Evolutionary conservation across 257 asterid genomes (phyloP), one percentile per base, ranked within the genome.

Genomic region (Lycium ferocissimum): DNA sequence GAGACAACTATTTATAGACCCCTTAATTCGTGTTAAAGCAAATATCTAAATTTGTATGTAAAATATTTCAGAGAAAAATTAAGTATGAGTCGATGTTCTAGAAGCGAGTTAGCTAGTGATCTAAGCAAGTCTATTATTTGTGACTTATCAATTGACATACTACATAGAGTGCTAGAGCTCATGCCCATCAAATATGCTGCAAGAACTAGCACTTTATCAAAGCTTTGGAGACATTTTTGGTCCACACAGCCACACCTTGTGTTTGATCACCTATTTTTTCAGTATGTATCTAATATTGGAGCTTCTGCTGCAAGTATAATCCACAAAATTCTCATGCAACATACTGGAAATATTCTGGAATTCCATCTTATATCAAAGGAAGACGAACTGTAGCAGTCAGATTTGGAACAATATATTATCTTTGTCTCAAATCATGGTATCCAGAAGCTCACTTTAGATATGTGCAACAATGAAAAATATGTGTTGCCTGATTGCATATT

Each of bases 311-410:
- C 72, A 2, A 47, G 58, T 1, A 5, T 82, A 63, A 22, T 81
- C 1, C 11, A 81, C 53, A 81, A 81, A 14, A 43, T 81, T 61
- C 84, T 81, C 38, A 58, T 40, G 61, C 84, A 61, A 8, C 75
- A 81, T n/a, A 81, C 18, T 40, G 75, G 84, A 43, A 5, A 38
- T 61, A 43, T 81, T 12, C 38, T 45, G 22, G 70, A 53, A 20
- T 10, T 81, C 22, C 22, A 43, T 61, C 70, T 61, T 13, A 66
- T 40, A 9, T 81, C 3, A 66, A 38, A 20, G 45, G 45, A 40
- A 40, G 45, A 40, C 45, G 45, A 40, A 40, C 45, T 40, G 45
- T 40, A 4, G 5, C 45, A 40, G 45, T 2, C 45, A 6, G 45
- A 40, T 40, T 40, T 40, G 45, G 45, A 40, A 40, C 45, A 6